phyloP scores from a whole-genome alignment of 768 basidiomycete species.

The Phaeotremella skinneri region DNA sequence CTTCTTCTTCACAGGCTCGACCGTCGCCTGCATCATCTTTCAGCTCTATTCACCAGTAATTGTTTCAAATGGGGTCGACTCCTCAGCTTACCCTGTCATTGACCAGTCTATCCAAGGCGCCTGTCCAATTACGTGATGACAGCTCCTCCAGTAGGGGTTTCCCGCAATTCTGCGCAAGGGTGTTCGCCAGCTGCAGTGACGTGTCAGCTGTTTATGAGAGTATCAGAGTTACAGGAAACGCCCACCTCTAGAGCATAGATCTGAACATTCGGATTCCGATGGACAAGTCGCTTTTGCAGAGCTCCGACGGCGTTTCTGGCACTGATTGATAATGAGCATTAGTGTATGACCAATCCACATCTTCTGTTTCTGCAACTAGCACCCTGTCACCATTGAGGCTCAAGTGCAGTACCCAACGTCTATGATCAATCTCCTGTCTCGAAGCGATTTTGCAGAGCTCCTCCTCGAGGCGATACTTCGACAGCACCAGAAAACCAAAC shows the following conservation, averaged over 20 bases:
- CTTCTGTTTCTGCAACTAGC: constrained; percentile 1
- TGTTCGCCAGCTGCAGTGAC: constrained; percentile 63
- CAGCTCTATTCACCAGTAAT: not conserved
- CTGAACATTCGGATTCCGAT: constrained; percentile 95
- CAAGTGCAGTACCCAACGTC: too few relatives aligned
- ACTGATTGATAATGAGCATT: too few relatives aligned
- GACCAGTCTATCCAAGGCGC: constrained; percentile 78
- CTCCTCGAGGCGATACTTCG: not conserved
- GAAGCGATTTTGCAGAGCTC: too few relatives aligned
- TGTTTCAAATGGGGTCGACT: not conserved
- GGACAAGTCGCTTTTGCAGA: constrained; percentile 81
- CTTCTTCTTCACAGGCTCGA: constrained; percentile 81
- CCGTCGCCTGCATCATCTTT: constrained; percentile 65
- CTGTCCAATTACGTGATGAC: constrained; percentile 84
- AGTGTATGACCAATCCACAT: not conserved
- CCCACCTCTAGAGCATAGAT: constrained; percentile 76
- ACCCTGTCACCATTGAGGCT: too few relatives aligned
- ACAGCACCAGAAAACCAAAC: constrained; percentile 32
- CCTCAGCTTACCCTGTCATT: constrained; percentile 68
- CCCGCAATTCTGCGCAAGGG: constrained; percentile 87
- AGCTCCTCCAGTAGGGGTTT: constrained; percentile 79
- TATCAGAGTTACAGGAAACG: constrained; percentile 10
- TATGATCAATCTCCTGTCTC: too few relatives aligned
- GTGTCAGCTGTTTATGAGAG: not conserved
- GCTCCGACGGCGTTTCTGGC: constrained; percentile 82